A percentile compares a stretch with the other conserved stretches of the same genome.
Conservation (phyloP, 2,329 filamentous ascomycete genomes). For the Pestalotiopsis fici region DNA sequence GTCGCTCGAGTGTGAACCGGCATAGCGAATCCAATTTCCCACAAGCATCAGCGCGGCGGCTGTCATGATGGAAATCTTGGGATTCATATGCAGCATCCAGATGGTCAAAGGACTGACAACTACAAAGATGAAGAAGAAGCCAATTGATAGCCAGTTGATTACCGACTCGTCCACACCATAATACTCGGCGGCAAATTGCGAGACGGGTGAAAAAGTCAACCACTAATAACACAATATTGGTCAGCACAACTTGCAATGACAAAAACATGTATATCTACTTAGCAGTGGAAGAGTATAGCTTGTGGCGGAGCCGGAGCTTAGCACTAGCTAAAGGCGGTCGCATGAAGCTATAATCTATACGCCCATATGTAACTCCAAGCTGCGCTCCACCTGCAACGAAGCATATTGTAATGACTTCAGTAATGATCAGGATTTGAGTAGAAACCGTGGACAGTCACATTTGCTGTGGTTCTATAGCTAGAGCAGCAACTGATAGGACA, state of each 20-base stretch:
- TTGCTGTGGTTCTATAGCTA: no score
- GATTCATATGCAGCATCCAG: slow-evolving; percentile 77
- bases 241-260: not conserved
- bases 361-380: not conserved
- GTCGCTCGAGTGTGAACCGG: slow-evolving; percentile 55
- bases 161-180: slow-evolving; percentile 73
- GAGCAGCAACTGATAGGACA: no score
- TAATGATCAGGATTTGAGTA: no score
- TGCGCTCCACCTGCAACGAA: no score
- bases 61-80: slow-evolving; percentile 74
- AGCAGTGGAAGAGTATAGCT: not conserved
- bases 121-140: slow-evolving; percentile 83
- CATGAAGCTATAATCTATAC: no score
- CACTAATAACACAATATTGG: slow-evolving; percentile 54
- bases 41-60: slow-evolving; percentile 73
- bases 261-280: not conserved
- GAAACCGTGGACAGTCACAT: no score
- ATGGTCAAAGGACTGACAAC: slow-evolving; percentile 72
- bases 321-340: not conserved
- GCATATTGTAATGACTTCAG: no score
- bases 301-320: not conserved
- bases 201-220: slow-evolving; percentile 88
- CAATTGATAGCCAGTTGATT: slow-evolving; percentile 92
- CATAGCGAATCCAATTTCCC: slow-evolving; percentile 92
- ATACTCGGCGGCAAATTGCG: slow-evolving; percentile 71